Base-by-base conservation (phyloP, 805 yeast genomes). In the Pichia sporocuriosa region DNA sequence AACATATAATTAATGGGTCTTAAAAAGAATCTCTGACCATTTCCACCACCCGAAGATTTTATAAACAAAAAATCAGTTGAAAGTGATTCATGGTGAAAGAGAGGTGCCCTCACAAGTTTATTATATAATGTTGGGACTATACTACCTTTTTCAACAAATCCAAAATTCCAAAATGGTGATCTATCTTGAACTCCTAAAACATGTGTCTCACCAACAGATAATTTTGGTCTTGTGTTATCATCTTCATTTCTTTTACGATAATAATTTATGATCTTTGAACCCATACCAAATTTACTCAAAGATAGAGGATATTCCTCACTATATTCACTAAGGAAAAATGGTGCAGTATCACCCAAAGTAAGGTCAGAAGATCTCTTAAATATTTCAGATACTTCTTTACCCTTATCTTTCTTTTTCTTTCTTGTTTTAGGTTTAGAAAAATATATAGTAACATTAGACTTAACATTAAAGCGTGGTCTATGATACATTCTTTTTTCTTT, bases 161-260 rank as follows among this genome's bases (percentile, higher is more conserved):
- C 98, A 66, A 88, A 93, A 60, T 89, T 93, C 97, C 98, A 93
- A 59, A 93, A 93, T 11, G 98, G 97, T 7, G 96, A 85, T 53
- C 94, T 74, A 63, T 93, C 98, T 58, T 89, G 96, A 1, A 86
- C 85, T n/a, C 96, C 97, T 28, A 93, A 68, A 3, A 93, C 96
- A 63, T 85, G 93, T 0, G 97, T 93, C 59, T 93, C 98, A 34
- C 98, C 98, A 32, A 88, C 72, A 1, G 86, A 75, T 22, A 88
- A 68, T 55, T 89, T 90, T 0, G 97, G 97, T 46, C 97, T 75
- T 5, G 84, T 70, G 4, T 77, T 74, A 59, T 93, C 98, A 38
- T 84, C 88, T 13, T 81, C 87, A 44, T 70, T 70, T 46, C 75
- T 77, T 58, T 90, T 90, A 50, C 98, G 73, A 61, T 93, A 93